Conservation (phyloP, 441 rosid species). For the Gossypium gossypioides region DNA sequence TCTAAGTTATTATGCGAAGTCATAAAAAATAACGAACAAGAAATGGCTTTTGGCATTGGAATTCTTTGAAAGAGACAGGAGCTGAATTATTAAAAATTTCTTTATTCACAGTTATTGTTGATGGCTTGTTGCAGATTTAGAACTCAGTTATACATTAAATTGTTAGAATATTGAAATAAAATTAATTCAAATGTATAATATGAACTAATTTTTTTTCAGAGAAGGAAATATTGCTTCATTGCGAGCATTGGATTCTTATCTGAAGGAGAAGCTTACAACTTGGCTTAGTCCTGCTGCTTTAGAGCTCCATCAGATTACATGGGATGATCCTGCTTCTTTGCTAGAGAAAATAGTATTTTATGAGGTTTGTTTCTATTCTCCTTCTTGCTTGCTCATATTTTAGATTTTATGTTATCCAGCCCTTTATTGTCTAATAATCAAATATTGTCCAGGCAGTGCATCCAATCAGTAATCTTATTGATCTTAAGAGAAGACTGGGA, state of each 20-base stretch:
- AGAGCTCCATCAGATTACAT: conserved; percentile 90
- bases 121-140: not conserved
- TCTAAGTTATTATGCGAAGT: not conserved
- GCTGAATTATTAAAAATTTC: not conserved
- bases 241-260: conserved; percentile 62
- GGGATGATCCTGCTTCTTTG: conserved; percentile 90
- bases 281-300: conserved; percentile 93
- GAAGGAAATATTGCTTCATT: conserved; percentile 60
- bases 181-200: not conserved
- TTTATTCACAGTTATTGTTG: conserved; percentile 2
- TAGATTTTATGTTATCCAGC: conserved; percentile 5
- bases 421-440: conserved; percentile 7
- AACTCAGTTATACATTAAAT: not conserved
- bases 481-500: conserved; percentile 88
- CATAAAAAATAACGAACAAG: not conserved
- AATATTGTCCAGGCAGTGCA: conserved; percentile 62
- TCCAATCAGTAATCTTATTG: conserved; percentile 86
- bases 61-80: not conserved
- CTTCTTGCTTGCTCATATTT: not conserved
- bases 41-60: not conserved
- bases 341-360: conserved; percentile 90
- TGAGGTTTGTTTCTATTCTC: conserved; percentile 42
- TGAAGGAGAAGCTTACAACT: conserved; percentile 78
- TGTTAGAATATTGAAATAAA: not conserved
- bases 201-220: conserved; percentile 28